Evolutionary conservation across 202 grass and related monocot genomes (phyloP).

Genomic region (Setaria viridis): DNA sequence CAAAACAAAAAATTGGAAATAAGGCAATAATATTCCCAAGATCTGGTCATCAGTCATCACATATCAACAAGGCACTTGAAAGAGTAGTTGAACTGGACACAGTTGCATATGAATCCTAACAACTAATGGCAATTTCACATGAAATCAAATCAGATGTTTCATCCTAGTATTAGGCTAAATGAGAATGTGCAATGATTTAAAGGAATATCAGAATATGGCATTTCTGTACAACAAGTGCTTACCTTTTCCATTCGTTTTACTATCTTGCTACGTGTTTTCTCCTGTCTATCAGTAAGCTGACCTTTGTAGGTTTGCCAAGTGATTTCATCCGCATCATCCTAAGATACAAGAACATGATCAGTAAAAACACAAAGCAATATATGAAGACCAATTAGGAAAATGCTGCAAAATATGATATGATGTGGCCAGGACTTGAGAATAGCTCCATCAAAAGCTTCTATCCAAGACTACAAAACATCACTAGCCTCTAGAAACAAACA

Average conservation of each 20-base stretch:
- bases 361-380: conserved; percentile 27
- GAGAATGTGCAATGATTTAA: not conserved
- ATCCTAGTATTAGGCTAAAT: not conserved
- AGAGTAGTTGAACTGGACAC: no score
- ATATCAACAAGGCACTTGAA: no score
- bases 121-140: no score
- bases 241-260: conserved; percentile 98
- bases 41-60: no score
- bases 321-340: conserved; percentile 92
- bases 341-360: conserved; percentile 42
- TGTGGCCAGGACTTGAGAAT: conserved; percentile 13
- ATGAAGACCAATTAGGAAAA: conserved; percentile 23
- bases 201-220: conserved; percentile 11
- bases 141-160: no score
- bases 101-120: no score
- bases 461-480: conserved; percentile 16
- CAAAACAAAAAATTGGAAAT: not conserved
- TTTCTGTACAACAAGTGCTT: conserved; percentile 37
- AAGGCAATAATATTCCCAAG: not conserved
- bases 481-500: conserved; percentile 20
- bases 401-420: not conserved
- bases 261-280: conserved; percentile 96
- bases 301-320: conserved; percentile 99
- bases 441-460: conserved; percentile 7
- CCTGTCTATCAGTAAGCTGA: conserved; percentile 94